Conservation (phyloP, 2,329 filamentous ascomycete genomes). For the Chrysoporthe austroafricana region DNA sequence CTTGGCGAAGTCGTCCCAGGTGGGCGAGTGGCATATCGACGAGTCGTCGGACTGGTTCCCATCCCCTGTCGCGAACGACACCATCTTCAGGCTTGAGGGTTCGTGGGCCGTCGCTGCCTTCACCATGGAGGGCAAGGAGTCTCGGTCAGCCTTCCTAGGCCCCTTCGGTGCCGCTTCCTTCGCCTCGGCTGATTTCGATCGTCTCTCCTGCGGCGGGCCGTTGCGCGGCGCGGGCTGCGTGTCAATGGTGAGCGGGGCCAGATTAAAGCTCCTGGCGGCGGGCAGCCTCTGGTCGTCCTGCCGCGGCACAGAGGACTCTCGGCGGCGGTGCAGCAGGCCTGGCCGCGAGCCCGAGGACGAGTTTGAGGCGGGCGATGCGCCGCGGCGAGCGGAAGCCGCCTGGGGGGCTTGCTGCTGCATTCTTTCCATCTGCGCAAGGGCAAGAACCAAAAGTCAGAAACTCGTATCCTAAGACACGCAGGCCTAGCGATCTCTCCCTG, state of each 20-base stretch:
- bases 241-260: slow-evolving; percentile 19
- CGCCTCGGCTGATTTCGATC: background rate
- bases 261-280: slow-evolving; percentile 10
- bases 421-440: slow-evolving; percentile 36
- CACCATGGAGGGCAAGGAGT: slow-evolving; percentile 23
- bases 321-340: slow-evolving; percentile 26
- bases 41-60: slow-evolving; percentile 46
- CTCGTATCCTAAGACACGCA: slow-evolving; percentile 18
- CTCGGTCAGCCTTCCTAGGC: slow-evolving; percentile 31
- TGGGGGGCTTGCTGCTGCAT: slow-evolving; percentile 30
- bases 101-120: slow-evolving; percentile 23
- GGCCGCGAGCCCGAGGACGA: slow-evolving; percentile 16
- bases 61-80: slow-evolving; percentile 44
- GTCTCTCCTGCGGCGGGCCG: slow-evolving; percentile 10
- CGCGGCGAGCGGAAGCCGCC: slow-evolving; percentile 21
- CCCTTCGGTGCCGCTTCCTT: slow-evolving; percentile 20
- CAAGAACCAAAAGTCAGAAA: slow-evolving; percentile 24
- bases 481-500: slow-evolving; percentile 6
- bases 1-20: slow-evolving; percentile 61
- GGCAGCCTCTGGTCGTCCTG: slow-evolving; percentile 15
- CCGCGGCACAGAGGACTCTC: slow-evolving; percentile 23
- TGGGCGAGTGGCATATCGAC: slow-evolving; percentile 64
- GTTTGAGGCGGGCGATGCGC: slow-evolving; percentile 27
- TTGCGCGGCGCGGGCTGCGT: slow-evolving; percentile 9
- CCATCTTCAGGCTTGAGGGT: slow-evolving; percentile 42